Evolutionary conservation across 768 basidiomycete species (phyloP), one percentile per base, ranked within the genome.

Genomic region (Kwoniella sp.): DNA sequence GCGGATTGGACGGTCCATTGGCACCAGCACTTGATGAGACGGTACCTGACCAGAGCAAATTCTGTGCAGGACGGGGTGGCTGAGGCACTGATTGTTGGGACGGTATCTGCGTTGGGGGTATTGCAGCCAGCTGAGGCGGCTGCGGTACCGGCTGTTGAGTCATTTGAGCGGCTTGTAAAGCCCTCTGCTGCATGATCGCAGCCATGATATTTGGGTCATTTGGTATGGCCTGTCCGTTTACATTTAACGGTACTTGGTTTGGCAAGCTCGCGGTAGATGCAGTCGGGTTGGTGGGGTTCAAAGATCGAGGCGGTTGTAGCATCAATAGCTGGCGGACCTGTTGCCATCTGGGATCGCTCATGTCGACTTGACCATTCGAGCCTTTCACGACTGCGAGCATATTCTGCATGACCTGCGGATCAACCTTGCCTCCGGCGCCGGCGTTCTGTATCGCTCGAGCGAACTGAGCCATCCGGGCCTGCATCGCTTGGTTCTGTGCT

Each of bases 341-440:
- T 22, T 61, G 60, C 46, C 49, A 52, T 29, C 42, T 40, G 22
- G 49, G 48, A 51, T 56, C 54, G 28, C 22, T 63, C 54, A 57
- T 51, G 17, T 53, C 54, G 5, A 50, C 37, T 26, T 53, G 50
- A 14, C 44, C 51, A 17, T 42, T 37, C 11, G 40, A 50, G n/a
- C 58, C 55, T 25, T 55, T 55, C 33, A 50, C 42, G 8, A 54
- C 59, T 19, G 54, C 37, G 31, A 65, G 23, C 46, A 65, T 53
- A 29, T 44, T 56, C 28, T 38, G 49, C 51, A 61, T 56, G 31
- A 51, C 32, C 54, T 38, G 56, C n/a, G 43, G 56, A 44, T 52
- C 56, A 26, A 53, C 29, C 42, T 40, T 48, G 27, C 31, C 40
- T 2, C 40, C 55, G 10, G 32, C 38, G 14, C 44, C 36, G 29